These are phyloP conservation scores for Coemansia sp. DNA, from an alignment of 192 early-diverging fungal species.

Conservation along the genomic window DNA sequence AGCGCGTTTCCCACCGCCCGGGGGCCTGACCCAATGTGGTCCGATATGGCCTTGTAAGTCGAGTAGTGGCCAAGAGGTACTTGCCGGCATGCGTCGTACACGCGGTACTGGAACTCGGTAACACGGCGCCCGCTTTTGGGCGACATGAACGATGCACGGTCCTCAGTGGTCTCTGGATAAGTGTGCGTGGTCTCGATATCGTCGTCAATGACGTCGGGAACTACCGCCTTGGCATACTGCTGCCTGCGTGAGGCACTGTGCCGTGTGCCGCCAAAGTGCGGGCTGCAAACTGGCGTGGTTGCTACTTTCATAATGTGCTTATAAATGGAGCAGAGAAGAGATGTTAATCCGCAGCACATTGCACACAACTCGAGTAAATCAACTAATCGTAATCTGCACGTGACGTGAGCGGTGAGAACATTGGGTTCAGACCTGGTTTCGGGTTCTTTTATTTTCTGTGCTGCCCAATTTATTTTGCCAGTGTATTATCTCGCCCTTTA, in stretches of 20 bases:
- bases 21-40: constrained; percentile 60
- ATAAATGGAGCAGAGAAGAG: background rate
- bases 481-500: constrained; percentile 7
- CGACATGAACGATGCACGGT: constrained; percentile 56
- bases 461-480: background rate
- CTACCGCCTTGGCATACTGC: constrained; percentile 32
- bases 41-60: constrained; percentile 68
- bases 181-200: constrained; percentile 46
- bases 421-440: background rate
- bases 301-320: constrained; percentile 4
- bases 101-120: constrained; percentile 71
- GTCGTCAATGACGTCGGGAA: constrained; percentile 47
- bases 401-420: background rate
- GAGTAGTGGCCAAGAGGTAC: constrained; percentile 65
- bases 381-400: constrained; percentile 1
- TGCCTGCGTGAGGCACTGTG: constrained; percentile 31
- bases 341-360: constrained; percentile 8
- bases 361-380: background rate
- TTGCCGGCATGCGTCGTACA: constrained; percentile 69
- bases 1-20: constrained; percentile 71
- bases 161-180: constrained; percentile 53
- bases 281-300: constrained; percentile 21
- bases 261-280: constrained; percentile 24
- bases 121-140: constrained; percentile 59
- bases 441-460: constrained; percentile 4